Evolutionary conservation across 192 early-diverging fungal species (phyloP), one percentile per base, ranked within the genome.

Genomic region (Coemansia sp.): DNA sequence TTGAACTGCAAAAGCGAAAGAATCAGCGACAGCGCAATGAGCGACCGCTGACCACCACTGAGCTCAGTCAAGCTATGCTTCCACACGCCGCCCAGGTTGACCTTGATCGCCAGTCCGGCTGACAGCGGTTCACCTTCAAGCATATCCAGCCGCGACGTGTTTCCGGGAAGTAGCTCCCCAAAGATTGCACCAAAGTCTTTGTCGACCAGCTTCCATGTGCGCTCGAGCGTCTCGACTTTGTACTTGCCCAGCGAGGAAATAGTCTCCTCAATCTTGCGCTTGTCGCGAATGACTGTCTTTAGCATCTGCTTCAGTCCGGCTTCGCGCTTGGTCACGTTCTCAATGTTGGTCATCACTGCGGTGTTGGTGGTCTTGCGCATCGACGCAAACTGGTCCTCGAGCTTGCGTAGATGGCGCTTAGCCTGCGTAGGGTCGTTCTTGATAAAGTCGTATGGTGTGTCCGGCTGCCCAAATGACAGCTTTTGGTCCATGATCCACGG

Each of bases 171-270:
- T 37, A 98, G 83, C 48, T 98, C 96, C 18, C 86, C 92, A 83
- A 99, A 98, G 57, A 99, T 99, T 9, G 81, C 82, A 9, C 96
- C 95, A 87, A 99, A 99, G 69, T 98, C 95, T 88, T 76, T 78
- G 78, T 95, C 94, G 20, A 99, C 97, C 71, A 92, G 89, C 61
- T 85, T 81, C 87, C 92, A 98, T 5, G 97, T 99, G 45, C 84
- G 86, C 61, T 88, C 85, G 18, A 99, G 80, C 11, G 92, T 89
- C 61, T 97, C 94, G 43, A 86, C 87, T 72, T 97, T 98, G 76
- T 94, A 90, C 59, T 92, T 83, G 61, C 97, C 96, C 22, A 99
- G 76, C 8, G 88, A 87, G 8, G 66, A 84, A 35, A 99, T 93
- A 1, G 97, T 99, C 20, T 94, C 89, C 61, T 96, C 90, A 61